These are phyloP conservation scores for Capsella bursapastoris DNA, from an alignment of 345 rosid species.

Conservation along the genomic window DNA sequence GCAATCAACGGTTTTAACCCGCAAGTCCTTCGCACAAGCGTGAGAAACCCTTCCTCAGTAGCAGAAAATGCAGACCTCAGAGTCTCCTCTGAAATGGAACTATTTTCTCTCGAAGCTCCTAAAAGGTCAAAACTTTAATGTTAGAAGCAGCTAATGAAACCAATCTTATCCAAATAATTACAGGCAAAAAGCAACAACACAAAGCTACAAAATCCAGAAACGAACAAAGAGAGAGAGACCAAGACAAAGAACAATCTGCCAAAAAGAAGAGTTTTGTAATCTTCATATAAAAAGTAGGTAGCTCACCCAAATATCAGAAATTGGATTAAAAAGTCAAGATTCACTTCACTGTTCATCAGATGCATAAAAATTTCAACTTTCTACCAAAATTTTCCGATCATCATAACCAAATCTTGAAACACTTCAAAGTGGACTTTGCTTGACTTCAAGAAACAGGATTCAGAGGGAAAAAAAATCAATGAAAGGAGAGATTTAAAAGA, in stretches of 20 bases:
- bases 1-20: constrained; percentile 79
- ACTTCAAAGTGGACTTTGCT: neutral
- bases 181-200: constrained; percentile 17
- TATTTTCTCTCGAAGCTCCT: constrained; percentile 70
- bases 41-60: constrained; percentile 93
- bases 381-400: neutral
- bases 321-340: constrained; percentile 30
- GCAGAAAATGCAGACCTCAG: constrained; percentile 70
- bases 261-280: constrained; percentile 21
- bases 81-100: constrained; percentile 70
- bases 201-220: constrained; percentile 31
- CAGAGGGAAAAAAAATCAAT: neutral
- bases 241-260: constrained; percentile 26
- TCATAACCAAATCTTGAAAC: neutral
- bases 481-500: neutral
- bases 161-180: neutral
- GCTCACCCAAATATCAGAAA: constrained; percentile 7
- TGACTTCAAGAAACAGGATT: neutral
- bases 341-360: constrained; percentile 36
- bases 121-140: constrained; percentile 31
- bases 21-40: constrained; percentile 72
- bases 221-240: constrained; percentile 24
- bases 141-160: constrained; percentile 26
- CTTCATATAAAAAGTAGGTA: constrained; percentile 1
- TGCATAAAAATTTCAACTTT: neutral